Conservation (phyloP, 2,329 filamentous ascomycete species). For the Paraphoma chrysanthemicola region DNA sequence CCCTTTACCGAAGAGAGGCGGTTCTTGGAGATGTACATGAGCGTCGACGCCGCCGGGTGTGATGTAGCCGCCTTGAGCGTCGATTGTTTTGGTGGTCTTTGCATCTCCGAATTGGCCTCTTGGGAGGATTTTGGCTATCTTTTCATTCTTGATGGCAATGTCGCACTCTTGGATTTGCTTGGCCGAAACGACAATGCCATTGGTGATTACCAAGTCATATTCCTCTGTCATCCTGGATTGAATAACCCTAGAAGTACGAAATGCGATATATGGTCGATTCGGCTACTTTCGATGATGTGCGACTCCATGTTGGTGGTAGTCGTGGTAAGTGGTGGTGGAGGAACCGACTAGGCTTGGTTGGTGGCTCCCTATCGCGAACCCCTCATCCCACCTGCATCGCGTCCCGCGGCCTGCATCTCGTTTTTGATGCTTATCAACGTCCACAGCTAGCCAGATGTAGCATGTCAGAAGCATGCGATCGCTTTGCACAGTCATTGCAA, state of each 20-base stretch:
- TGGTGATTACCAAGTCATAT: conserved; percentile 52
- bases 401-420: conserved; percentile 11
- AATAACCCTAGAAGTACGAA: too few relatives aligned
- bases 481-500: conserved; percentile 20
- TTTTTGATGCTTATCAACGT: conserved; percentile 24
- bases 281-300: not conserved
- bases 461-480: not conserved
- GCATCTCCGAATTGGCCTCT: conserved; percentile 40
- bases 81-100: conserved; percentile 43
- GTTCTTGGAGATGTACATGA: conserved; percentile 57
- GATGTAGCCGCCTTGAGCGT: conserved; percentile 56
- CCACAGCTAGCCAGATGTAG: conserved; percentile 7
- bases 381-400: conserved; percentile 24
- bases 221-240: conserved; percentile 13
- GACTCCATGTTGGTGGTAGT: conserved; percentile 6
- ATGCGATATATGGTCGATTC: too few relatives aligned
- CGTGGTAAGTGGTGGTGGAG: conserved; percentile 8
- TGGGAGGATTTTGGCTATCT: conserved; percentile 45
- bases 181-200: conserved; percentile 53
- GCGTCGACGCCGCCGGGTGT: conserved; percentile 56
- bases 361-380: conserved; percentile 24
- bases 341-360: conserved; percentile 19
- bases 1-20: conserved; percentile 54
- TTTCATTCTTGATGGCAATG: conserved; percentile 53
- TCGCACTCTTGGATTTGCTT: conserved; percentile 48